These are phyloP conservation scores for Ceratocystis papillata DNA, from an alignment of 2,329 filamentous ascomycete genomes.

Conservation along the genomic window DNA sequence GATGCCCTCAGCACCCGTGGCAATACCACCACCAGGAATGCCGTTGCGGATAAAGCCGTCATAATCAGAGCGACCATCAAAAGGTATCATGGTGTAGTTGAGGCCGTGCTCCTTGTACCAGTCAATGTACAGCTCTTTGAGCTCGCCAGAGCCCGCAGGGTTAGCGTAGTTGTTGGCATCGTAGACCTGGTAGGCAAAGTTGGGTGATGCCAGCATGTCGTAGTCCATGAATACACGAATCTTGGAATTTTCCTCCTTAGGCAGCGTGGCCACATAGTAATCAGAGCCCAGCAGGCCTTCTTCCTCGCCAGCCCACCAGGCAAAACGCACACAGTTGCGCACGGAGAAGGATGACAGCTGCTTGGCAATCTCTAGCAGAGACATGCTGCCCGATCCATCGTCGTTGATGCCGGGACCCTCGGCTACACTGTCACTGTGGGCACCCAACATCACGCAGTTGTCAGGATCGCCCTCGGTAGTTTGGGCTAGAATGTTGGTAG, in stretches of 20 bases:
- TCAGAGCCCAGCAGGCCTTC: constrained; percentile 54
- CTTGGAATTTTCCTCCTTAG: constrained; percentile 48
- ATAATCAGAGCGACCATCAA: constrained; percentile 72
- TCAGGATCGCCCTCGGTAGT: constrained; percentile 48
- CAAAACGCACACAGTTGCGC: constrained; percentile 56
- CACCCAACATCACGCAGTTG: constrained; percentile 56
- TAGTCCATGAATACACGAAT: constrained; percentile 60
- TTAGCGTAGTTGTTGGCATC: constrained; percentile 59
- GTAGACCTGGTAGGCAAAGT: constrained; percentile 59
- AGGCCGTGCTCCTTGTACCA: constrained; percentile 54
- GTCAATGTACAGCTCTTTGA: constrained; percentile 55
- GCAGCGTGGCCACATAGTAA: constrained; percentile 47
- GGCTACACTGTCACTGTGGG: constrained; percentile 51
- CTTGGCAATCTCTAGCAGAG: constrained; percentile 51
- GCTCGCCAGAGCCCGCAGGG: constrained; percentile 59
- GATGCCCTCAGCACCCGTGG: constrained; percentile 65
- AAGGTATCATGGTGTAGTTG: constrained; percentile 60
- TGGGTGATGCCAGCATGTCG: constrained; percentile 58
- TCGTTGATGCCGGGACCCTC: constrained; percentile 67
- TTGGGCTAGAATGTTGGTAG: constrained; percentile 53
- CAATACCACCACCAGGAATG: constrained; percentile 64
- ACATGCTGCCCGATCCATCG: constrained; percentile 57
- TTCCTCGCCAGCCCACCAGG: constrained; percentile 59
- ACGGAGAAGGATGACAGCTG: constrained; percentile 48
- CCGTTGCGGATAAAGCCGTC: constrained; percentile 62